A percentile compares a stretch with the other conserved stretches of the same genome.
phyloP scores from a whole-genome alignment of 2,329 filamentous ascomycete species.

The Grosmannia clavigera region DNA sequence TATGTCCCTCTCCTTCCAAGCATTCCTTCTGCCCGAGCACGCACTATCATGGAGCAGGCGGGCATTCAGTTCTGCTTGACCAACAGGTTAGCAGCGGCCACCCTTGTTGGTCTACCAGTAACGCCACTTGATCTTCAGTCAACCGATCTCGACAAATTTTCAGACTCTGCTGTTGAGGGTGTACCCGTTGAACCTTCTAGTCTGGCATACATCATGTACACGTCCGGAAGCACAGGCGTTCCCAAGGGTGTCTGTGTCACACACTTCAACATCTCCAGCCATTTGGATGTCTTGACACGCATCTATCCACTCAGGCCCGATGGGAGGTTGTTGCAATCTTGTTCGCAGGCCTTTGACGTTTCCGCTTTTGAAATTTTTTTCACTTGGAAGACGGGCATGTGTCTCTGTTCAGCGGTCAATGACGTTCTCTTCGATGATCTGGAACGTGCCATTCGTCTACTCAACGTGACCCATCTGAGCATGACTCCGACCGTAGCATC shows the following conservation, averaged over 20 bases:
- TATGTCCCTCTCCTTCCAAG: constrained; percentile 69
- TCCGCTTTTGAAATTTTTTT: constrained; percentile 90
- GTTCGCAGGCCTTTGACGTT: constrained; percentile 75
- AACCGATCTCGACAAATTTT: constrained; percentile 10
- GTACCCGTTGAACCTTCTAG: constrained; percentile 30
- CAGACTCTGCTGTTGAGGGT: constrained; percentile 20
- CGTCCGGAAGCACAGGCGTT: constrained; percentile 67
- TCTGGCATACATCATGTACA: constrained; percentile 69
- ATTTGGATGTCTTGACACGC: constrained; percentile 52
- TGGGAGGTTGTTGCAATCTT: constrained; percentile 65
- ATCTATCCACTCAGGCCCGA: constrained; percentile 46
- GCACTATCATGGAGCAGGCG: constrained; percentile 50
- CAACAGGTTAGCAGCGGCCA: background rate
- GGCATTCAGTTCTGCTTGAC: constrained; percentile 32
- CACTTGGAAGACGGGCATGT: constrained; percentile 66
- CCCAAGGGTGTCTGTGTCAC: constrained; percentile 75
- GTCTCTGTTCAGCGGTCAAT: constrained; percentile 62
- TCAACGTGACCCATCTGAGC: constrained; percentile 67
- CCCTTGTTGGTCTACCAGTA: background rate
- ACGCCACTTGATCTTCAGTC: constrained; percentile 22
- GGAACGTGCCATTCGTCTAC: constrained; percentile 48
- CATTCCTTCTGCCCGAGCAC: constrained; percentile 50
- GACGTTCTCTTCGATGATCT: constrained; percentile 64
- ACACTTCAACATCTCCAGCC: constrained; percentile 62
- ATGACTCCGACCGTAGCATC: constrained; percentile 77